A percentile compares a stretch with the other conserved stretches of the same genome.
Evolutionary conservation across 768 basidiomycete genomes (phyloP).

Genomic region (Mycena epipterygia): DNA sequence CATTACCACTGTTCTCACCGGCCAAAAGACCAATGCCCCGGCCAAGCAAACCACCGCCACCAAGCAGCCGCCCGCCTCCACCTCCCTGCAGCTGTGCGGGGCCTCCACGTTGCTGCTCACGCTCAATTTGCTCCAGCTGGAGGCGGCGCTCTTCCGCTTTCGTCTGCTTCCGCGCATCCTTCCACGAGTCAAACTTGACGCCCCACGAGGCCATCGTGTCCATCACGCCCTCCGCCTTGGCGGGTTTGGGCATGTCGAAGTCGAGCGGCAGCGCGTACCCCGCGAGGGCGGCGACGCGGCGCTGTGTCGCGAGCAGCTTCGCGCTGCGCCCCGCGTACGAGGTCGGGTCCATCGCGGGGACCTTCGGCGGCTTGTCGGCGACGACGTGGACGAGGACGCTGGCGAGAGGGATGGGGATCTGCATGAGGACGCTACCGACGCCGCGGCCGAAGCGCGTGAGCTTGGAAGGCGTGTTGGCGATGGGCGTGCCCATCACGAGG

Average conservation of each 20-base stretch:
- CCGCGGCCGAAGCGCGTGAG: conserved; percentile 34
- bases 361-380: conserved; percentile 32
- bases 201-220: conserved; percentile 39
- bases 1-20: background rate
- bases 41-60: background rate
- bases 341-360: conserved; percentile 23
- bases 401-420: conserved; percentile 30
- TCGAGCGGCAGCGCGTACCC: conserved; percentile 38
- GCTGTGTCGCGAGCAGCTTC: conserved; percentile 33
- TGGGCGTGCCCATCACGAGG: conserved; percentile 29
- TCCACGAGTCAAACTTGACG: conserved; percentile 37
- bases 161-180: conserved; percentile 32
- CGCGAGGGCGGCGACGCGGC: conserved; percentile 37
- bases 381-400: conserved; percentile 36
- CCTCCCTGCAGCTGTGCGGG: background rate
- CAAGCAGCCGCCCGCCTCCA: background rate
- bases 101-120: background rate
- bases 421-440: conserved; percentile 33
- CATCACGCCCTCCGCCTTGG: conserved; percentile 40
- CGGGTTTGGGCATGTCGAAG: conserved; percentile 38
- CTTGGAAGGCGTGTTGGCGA: conserved; percentile 17
- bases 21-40: background rate
- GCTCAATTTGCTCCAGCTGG: conserved; percentile 28
- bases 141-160: conserved; percentile 36
- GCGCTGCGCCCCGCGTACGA: background rate